Base-by-base conservation (phyloP, 306 rosid species). In the Pachyrhizus erosus region DNA sequence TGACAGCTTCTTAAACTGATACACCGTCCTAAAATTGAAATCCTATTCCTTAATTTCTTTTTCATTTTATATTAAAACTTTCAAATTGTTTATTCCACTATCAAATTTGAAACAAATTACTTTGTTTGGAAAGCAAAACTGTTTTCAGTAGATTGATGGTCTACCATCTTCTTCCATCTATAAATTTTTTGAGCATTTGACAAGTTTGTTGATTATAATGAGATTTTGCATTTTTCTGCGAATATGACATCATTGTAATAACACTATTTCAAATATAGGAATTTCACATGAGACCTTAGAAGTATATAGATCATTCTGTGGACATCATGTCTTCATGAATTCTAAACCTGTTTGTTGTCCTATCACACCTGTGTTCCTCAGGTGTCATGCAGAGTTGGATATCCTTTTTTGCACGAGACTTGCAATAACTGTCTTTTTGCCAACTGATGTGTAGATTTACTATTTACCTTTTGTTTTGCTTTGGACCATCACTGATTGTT, bases 271-370 rank as follows among this genome's bases (percentile, higher is more conserved):
- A 11, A 21, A 29, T 29, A 21, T n/a, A 34, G 23, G 52, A 42
- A 15, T 58, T 61, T 48, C 49, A 15, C 15, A 46, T 14, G 65
- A 46, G 33, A 57, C 52, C 24, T 33, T 20, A 24, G 39, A 61
- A 48, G 27, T 77, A 70, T 77, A 10, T 31, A 45, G 34, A 42
- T 84, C 75, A 64, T 39, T 83, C 12, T 62, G 51, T 71, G 54
- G 46, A 60, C 55, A 12, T 70, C 58, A 46, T 13, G 15, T 70
- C 33, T 71, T 48, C 55, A 18, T 49, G 65, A 65, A 45, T 15
- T 65, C 76, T 73, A 29, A 55, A 31, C 70, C 55, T 54, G 80
- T 64, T 31, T 78, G 20, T 31, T 78, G 20, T 42, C 9, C 9
- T 17, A 5, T 49, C 21, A 17, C 27, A 17, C 27, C 26, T 14